Base-by-base conservation (phyloP, 2,329 filamentous ascomycete genomes). In the Epichloe uncinata region DNA sequence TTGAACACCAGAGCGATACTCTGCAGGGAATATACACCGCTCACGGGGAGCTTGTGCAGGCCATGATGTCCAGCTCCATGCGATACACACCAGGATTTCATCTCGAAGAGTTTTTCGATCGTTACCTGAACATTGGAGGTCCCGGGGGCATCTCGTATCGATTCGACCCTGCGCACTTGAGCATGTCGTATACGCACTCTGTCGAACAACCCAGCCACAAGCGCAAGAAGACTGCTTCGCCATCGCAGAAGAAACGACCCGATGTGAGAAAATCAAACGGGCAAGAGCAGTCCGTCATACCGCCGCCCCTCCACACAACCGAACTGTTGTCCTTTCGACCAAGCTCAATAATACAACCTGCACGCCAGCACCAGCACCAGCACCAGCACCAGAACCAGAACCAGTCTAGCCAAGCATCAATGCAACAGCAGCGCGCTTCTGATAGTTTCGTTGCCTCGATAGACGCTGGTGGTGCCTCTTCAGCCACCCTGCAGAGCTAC, bases 91-190 rank as follows among this genome's bases (percentile, higher is more conserved):
- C 86, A 0, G 84, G 87, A 1, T 91, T 93, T 59, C 86, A 93
- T 53, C 76, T 90, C 13, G 87, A 93, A 55, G 86, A 93, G 61
- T 94, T 94, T 65, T 90, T 93, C 57, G 86, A 93, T 57, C 76
- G 88, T 30, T 95, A 95, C 52, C 67, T 70, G 0, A 77, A 75
- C 51, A 72, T 81, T 42, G 71, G 72, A 1, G 73, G 75, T 0
- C 69, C 70, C 18, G 81, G 79, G 0, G 83, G 81, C 1, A 74
- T 80, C 50, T 71, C 74, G 0, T 77, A 74, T 55, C 70, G 66
- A 5, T 86, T 93, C 49, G 86, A 93, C 58, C 79, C 84, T 2
- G 81, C 85, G 1, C 85, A 89, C 59, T 72, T 91, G 37, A 83
- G 78, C 15, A 78, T 93, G 49, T 69, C 77, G 48, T 79, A 75